Evolutionary conservation across 2,329 filamentous ascomycete genomes (phyloP), one percentile per base, ranked within the genome.

Genomic region (Talaromyces funiculosus): DNA sequence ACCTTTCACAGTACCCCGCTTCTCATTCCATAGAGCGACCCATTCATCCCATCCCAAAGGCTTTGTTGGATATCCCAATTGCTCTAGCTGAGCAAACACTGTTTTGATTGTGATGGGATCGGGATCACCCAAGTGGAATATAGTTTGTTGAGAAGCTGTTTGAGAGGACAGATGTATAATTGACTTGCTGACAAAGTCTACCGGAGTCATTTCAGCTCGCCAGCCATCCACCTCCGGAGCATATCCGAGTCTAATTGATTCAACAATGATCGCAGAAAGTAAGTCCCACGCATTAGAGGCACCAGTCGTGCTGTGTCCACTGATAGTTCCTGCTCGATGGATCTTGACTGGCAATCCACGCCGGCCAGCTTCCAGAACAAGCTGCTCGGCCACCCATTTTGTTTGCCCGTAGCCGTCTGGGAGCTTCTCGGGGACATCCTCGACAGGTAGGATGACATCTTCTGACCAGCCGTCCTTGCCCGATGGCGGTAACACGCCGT

Each of bases 171-270:
- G 81, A 18, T 88, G 84, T 24, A 89, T 78, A 65, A 93, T 90
- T 3, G 88, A 85, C 64, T 85, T 86, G 74, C 86, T 89, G 61
- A 92, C 88, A 67, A 90, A 92, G 73, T 93, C 89, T 14, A 91
- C 90, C 0, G 90, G 89, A 0, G 90, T 92, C 89, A 92, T 92
- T 75, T 93, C 90, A 1, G 88, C 84, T 54, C 86, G 84, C 90
- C 90, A 93, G 43, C 86, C 86, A 54, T 87, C 81, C 3, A 92
- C 85, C 57, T 89, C 81, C 0, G 90, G 89, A 1, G 84, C 84
- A 65, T 84, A 83, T 5, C 89, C 89, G 3, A 92, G 80, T 57
- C 88, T 85, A 38, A 92, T 80, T 0, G 89, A 92, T 70, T 92
- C 90, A 1, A 92, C 87, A 26, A 92, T 81, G 60, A 93, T 72